A percentile compares a stretch with the other conserved stretches of the same genome.
These are phyloP conservation scores for Phytopythium mirpurense DNA, from an alignment of 352 stramenopile species.

Conservation along the genomic window DNA sequence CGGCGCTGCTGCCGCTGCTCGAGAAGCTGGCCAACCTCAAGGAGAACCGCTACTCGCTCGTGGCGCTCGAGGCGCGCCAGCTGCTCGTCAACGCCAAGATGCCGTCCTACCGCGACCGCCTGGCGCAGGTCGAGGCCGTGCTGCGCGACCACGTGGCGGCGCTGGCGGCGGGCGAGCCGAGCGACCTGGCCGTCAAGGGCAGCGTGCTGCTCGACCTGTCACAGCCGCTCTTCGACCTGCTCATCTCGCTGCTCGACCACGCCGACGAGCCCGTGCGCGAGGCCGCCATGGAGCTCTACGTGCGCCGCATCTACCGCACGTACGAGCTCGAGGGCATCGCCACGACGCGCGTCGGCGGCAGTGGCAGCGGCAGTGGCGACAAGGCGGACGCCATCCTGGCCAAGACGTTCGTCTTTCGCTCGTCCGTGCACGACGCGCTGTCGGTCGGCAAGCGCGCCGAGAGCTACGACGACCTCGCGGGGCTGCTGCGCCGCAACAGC, in stretches of 20 bases:
- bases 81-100: slow-evolving; percentile 96
- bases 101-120: slow-evolving; percentile 91
- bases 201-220: slow-evolving; percentile 70
- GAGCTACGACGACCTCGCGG: slow-evolving; percentile 80
- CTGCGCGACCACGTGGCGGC: slow-evolving; percentile 66
- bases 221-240: slow-evolving; percentile 80
- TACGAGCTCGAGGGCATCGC: slow-evolving; percentile 84
- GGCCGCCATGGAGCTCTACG: slow-evolving; percentile 76
- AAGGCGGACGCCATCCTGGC: slow-evolving; percentile 44
- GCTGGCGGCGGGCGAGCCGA: slow-evolving; percentile 15
- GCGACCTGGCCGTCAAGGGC: slow-evolving; percentile 53
- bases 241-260: slow-evolving; percentile 78
- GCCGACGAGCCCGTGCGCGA: slow-evolving; percentile 62
- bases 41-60: slow-evolving; percentile 89
- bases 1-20: slow-evolving; percentile 75
- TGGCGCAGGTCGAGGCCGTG: slow-evolving; percentile 73
- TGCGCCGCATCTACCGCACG: slow-evolving; percentile 81
- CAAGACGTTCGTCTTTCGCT: slow-evolving; percentile 87
- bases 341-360: slow-evolving; percentile 38
- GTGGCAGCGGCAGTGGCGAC: neutral
- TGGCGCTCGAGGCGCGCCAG: slow-evolving; percentile 93
- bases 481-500: slow-evolving; percentile 60
- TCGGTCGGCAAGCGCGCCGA: slow-evolving; percentile 67
- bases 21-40: slow-evolving; percentile 86
- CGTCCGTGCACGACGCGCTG: slow-evolving; percentile 72